Base-by-base conservation (phyloP, 2,329 filamentous ascomycete species). In the Fusarium haematococcum region DNA sequence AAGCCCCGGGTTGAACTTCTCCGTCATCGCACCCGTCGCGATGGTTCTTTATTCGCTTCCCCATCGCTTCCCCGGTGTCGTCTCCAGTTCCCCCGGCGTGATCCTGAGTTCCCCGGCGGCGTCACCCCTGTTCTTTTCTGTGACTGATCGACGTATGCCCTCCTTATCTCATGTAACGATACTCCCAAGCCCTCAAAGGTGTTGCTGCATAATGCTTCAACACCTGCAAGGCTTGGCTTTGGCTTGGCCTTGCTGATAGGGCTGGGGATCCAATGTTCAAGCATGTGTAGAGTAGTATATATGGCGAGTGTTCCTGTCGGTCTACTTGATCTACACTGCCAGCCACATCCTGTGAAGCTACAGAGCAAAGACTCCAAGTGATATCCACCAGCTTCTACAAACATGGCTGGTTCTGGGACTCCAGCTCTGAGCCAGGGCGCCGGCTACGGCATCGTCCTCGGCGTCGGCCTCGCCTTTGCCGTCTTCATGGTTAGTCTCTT, bases 361-460 rank as follows among this genome's bases (percentile, higher is more conserved):
- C 50, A 35, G 32, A 57, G 54, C 7, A 35, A 35, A 27, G 45
- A 57, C 25, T 33, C 27, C 33, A 33, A 20, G 9, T 56, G 18
- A 35, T 16, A 32, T 32, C 4, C 39, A 63, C 23, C 30, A n/a
- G 20, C 16, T 27, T 62, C 14, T 35, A 30, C 14, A 32, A 33
- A 25, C 32, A 66, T 69, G 67, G 63, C 67, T 41, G 57, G 67
- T 20, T 67, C 69, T 37, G 63, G 63, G n/a, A 57, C 58, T 20
- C 30, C 65, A 13, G 64, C 87, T 23, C 80, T 89, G 6, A 83
- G 83, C 73, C 90, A 93, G 78, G 90, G 89, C 66, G 91, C 91
- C 75, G 93, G 93, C 79, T 95, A 95, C 88, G 93, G 92, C 79
- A 91, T 95, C 77, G 89, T 95, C 64, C 83, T 95, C 54, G 93